Conservation (phyloP, 345 rosid genomes). For the Dipteronia sinensis region DNA sequence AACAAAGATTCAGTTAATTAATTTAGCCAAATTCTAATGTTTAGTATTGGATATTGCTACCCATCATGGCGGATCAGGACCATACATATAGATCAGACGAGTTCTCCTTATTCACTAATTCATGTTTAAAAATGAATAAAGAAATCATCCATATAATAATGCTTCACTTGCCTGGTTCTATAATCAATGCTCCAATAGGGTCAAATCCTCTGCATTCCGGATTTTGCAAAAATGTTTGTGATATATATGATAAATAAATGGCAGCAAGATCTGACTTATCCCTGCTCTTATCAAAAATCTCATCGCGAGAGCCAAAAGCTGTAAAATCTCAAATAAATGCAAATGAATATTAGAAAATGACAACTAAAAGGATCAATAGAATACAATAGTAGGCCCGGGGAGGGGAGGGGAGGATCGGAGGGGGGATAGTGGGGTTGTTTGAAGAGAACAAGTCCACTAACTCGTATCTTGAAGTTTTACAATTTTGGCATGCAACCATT, state of each 20-base stretch:
- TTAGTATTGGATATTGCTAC: not conserved
- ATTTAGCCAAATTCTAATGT: not conserved
- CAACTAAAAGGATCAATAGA: constrained; percentile 11
- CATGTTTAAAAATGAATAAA: not conserved
- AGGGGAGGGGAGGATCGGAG: constrained; percentile 7
- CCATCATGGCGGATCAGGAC: not conserved
- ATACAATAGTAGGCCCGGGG: constrained; percentile 10
- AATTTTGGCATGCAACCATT: constrained; percentile 37
- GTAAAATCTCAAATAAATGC: constrained; percentile 30
- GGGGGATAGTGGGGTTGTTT: constrained; percentile 6
- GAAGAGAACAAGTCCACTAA: constrained; percentile 29
- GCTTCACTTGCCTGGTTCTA: constrained; percentile 81
- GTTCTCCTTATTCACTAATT: constrained; percentile 3
- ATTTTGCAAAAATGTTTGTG: constrained; percentile 44
- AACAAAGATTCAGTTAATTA: not conserved
- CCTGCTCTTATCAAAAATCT: constrained; percentile 64
- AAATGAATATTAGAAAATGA: constrained; percentile 19
- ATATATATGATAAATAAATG: constrained; percentile 61
- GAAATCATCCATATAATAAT: not conserved
- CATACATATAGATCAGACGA: not conserved
- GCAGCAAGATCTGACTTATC: constrained; percentile 64
- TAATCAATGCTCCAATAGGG: constrained; percentile 77
- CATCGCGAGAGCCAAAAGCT: constrained; percentile 69
- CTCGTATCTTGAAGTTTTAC: constrained; percentile 38
- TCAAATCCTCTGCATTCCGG: constrained; percentile 33